Base-by-base conservation (phyloP, 352 stramenopile species). In the Aphanomyces astaci region DNA sequence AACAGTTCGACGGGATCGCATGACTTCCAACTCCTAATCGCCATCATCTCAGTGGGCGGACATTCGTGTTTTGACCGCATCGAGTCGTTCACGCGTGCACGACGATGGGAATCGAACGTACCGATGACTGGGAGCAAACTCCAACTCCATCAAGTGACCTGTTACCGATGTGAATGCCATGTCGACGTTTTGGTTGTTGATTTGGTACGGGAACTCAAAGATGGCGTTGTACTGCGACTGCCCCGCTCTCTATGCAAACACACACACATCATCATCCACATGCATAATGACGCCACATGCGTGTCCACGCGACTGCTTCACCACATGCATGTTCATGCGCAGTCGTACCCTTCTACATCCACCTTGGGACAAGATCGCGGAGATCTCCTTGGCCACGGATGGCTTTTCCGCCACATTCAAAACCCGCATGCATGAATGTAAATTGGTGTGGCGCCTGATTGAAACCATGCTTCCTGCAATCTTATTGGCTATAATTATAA, bases 331-430 rank as follows among this genome's bases (percentile, higher is more conserved):
- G n/a, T n/a, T n/a, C n/a, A n/a, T n/a, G n/a, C n/a, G n/a, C 31
- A n/a, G 3, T 80, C 78, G 72, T 72, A 94, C 87, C 75, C 79
- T 76, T 45, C 87, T 76, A 9, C 62, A 77, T 30, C 71, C 69
- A 30, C 87, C 78, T 10, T 75, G 73, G 5, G 80, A 95, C 83
- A 99, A 76, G 70, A 99, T 98, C 70, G 77, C 72, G 59, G 96
- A 86, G 70, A 99, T 91, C 57, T 98, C 92, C 74, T 98, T 98
- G 48, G 98, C 98, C 63, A 99, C 97, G 17, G 90, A 98, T 49
- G 97, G 97, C 83, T 99, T 99, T 87, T 99, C 98, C 43, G 98
- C 97, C 53, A 99, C 97, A 76, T 99, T 98, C 19, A 99, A 86
- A 71, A 93, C 87, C 33, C 82, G 84, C 87, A 93, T 95, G 22